Base-by-base conservation (phyloP, 192 early-diverging fungal genomes). In the Entomortierella beljakovae region DNA sequence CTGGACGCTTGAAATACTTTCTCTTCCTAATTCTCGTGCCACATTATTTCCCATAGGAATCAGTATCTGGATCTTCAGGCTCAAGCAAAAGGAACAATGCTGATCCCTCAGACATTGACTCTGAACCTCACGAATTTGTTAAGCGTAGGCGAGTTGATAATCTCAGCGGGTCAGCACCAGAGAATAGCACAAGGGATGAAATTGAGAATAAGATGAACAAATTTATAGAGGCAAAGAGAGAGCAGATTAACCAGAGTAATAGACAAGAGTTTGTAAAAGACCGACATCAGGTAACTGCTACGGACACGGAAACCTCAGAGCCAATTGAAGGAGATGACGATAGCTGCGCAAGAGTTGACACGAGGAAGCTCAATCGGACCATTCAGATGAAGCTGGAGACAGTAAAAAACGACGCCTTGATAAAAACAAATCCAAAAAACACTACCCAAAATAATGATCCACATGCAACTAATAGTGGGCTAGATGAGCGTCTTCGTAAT, bases 331-430 rank as follows among this genome's bases (percentile, higher is more conserved):
- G 33, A 8, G 66, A 55, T 16, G 72, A 76, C 18, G 75, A 79
- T 56, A 68, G 75, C 1, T 94, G 94, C 61, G 92, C 94, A 23
- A 85, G 94, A 37, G 87, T 85, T 9, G 93, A 95, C 65, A 90
- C 92, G 4, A 85, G 85, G 43, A 89, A 89, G 56, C 81, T 91
- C 6, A 94, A 92, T 68, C 81, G 91, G 10, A 93, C 90, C 22
- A 90, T 95, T 28, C 92, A 94, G 70, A 91, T 96, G 84, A 93
- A 92, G 49, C 82, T 87, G 40, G 89, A 94, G 40, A 82, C 90
- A 28, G 86, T 88, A 29, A 85, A 90, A 54, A 94, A 90, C 60
- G 87, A 90, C 61, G 80, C 82, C 9, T 64, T 83, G 53, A 80
- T 57, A 57, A 75, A 69, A 49, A 64, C 71, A 6, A 76, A 67